A percentile compares a stretch with the other conserved stretches of the same genome.
phyloP scores from a whole-genome alignment of 768 basidiomycete species.

The Paxillus involutus region DNA sequence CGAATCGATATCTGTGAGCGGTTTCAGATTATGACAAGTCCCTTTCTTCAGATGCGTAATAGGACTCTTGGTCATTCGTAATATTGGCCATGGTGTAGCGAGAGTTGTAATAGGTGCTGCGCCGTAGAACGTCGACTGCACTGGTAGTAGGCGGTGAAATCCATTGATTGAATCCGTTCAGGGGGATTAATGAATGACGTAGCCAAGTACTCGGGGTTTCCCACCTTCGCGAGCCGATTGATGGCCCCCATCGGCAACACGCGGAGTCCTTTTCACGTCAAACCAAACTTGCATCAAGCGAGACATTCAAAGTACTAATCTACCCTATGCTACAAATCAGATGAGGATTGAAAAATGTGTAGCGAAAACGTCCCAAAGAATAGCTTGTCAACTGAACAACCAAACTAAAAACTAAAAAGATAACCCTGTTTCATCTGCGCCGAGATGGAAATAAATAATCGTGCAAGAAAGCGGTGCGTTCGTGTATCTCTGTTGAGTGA shows the following conservation, averaged over 20 bases:
- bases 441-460: slow-evolving; percentile 19
- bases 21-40: background rate
- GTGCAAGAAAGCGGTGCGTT: background rate
- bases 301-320: no score
- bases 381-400: no score
- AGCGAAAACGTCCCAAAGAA: no score
- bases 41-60: no score
- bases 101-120: background rate
- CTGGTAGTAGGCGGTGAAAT: background rate
- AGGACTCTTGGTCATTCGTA: background rate
- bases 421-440: background rate
- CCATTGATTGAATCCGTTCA: background rate
- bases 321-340: no score
- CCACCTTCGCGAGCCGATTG: background rate
- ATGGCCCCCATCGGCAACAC: background rate
- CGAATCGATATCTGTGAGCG: background rate
- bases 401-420: no score
- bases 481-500: background rate
- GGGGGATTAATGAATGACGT: background rate
- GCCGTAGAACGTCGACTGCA: background rate
- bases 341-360: no score
- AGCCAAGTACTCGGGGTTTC: background rate
- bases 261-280: background rate
- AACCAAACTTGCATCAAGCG: background rate
- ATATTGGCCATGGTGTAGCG: background rate